These are phyloP conservation scores for Gracilaria domingensis DNA, from an alignment of 23 red algal species.

Conservation along the genomic window DNA sequence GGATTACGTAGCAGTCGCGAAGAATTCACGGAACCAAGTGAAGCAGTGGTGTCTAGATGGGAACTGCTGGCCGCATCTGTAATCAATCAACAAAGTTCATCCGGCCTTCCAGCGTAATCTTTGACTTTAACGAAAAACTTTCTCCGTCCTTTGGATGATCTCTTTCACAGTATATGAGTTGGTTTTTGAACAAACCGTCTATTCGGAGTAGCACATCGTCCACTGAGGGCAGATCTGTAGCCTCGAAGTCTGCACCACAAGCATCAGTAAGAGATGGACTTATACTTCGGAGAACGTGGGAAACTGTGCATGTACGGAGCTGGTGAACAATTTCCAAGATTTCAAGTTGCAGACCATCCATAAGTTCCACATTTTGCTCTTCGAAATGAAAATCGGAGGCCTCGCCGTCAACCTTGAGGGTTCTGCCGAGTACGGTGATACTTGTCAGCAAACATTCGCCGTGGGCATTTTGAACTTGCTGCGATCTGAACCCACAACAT, in stretches of 20 bases:
- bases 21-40: background rate
- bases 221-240: background rate
- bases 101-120: background rate
- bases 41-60: background rate
- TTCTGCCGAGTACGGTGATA: background rate
- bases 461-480: conserved; percentile 43
- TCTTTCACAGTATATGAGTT: background rate
- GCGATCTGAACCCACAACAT: conserved; percentile 45
- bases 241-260: background rate
- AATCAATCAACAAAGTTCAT: background rate
- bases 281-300: background rate
- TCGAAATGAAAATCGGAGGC: background rate
- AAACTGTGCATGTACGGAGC: conserved; percentile 8
- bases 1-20: background rate
- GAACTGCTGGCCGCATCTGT: background rate
- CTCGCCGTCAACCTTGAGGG: background rate
- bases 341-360: conserved; percentile 54
- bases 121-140: background rate
- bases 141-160: background rate
- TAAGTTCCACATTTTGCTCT: conserved; percentile 20
- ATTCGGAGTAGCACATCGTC: background rate
- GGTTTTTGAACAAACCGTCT: conserved; percentile 22
- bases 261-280: background rate
- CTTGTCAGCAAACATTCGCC: conserved; percentile 37
- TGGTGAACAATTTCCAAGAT: conserved; percentile 53